Conservation (phyloP, 192 early-diverging fungal species). For the Gonapodya sp. region DNA sequence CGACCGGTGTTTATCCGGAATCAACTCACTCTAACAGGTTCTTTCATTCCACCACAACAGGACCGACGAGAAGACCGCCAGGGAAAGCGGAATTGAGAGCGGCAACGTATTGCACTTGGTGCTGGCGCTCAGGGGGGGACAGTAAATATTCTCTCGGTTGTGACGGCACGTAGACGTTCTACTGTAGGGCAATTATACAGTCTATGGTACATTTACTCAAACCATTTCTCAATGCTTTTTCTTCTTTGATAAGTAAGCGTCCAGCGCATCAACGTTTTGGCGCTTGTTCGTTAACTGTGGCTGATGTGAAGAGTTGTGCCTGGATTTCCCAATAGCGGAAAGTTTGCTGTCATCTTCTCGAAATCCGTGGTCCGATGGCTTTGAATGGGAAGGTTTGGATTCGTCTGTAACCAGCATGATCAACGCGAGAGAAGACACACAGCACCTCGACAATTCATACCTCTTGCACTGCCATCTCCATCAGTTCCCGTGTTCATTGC, state of each 20-base stretch:
- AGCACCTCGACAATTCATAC: too few species aligned
- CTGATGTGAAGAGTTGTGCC: background rate
- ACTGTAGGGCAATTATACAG: too few species aligned
- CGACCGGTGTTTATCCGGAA: too few species aligned
- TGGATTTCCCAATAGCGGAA: background rate
- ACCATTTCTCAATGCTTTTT: background rate
- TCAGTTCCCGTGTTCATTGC: too few species aligned
- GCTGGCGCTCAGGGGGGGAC: slow-evolving; percentile 85
- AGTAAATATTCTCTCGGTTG: background rate
- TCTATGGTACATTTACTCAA: too few species aligned
- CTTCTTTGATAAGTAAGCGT: background rate
- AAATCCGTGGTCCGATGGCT: too few species aligned
- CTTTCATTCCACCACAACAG: too few species aligned
- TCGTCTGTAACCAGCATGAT: too few species aligned
- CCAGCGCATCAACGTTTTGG: background rate
- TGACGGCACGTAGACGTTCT: background rate
- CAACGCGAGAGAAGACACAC: too few species aligned
- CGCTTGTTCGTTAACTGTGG: background rate
- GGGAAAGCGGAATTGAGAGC: slow-evolving; percentile 59
- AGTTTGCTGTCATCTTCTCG: background rate
- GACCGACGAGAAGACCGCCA: slow-evolving; percentile 65
- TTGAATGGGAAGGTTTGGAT: too few species aligned
- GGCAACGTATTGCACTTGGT: slow-evolving; percentile 89
- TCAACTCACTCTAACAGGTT: too few species aligned
- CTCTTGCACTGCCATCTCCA: too few species aligned